These are phyloP conservation scores for Cryptococcus sp. DNA, from an alignment of 1,284 basidiomycete species.

Conservation along the genomic window DNA sequence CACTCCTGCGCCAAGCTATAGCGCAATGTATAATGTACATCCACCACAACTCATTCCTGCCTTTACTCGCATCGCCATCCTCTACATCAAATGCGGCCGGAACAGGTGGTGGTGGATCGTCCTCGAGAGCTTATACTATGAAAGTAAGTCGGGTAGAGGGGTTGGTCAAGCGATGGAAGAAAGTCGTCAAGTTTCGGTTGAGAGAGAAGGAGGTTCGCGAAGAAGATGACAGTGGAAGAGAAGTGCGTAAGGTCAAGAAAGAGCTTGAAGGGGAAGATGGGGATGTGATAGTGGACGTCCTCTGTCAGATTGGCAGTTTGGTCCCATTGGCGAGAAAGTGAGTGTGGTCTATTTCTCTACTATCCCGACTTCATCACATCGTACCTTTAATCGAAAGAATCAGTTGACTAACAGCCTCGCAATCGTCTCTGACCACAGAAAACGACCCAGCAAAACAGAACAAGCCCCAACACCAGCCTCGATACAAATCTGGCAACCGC, in stretches of 20 bases:
- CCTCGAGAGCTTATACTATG: constrained; percentile 54
- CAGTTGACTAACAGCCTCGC: background rate
- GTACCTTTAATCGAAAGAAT: background rate
- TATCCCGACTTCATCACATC: background rate
- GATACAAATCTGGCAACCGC: constrained; percentile 68
- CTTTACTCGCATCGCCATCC: constrained; percentile 62
- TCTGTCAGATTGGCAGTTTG: constrained; percentile 66
- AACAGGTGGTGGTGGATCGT: background rate
- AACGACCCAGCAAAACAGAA: constrained; percentile 56
- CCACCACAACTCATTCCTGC: constrained; percentile 73
- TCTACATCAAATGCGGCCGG: constrained; percentile 50
- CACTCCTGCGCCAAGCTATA: constrained; percentile 73
- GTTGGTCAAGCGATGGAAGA: constrained; percentile 45
- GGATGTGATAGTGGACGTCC: constrained; percentile 65
- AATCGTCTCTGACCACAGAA: constrained; percentile 44
- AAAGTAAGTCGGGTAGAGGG: constrained; percentile 59
- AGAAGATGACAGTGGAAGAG: constrained; percentile 59
- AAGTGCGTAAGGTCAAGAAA: constrained; percentile 39
- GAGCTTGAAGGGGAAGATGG: constrained; percentile 60
- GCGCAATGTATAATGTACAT: constrained; percentile 64
- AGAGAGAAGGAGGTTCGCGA: constrained; percentile 71
- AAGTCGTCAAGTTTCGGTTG: constrained; percentile 44
- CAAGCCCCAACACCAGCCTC: constrained; percentile 59
- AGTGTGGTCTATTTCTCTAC: constrained; percentile 27
- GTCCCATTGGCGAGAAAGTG: constrained; percentile 80